Percentiles rank a stretch among this genome's conserved stretches.
These are phyloP conservation scores for Helianthus tuberosus DNA, from an alignment of 129 eudicot species.

Conservation along the genomic window DNA sequence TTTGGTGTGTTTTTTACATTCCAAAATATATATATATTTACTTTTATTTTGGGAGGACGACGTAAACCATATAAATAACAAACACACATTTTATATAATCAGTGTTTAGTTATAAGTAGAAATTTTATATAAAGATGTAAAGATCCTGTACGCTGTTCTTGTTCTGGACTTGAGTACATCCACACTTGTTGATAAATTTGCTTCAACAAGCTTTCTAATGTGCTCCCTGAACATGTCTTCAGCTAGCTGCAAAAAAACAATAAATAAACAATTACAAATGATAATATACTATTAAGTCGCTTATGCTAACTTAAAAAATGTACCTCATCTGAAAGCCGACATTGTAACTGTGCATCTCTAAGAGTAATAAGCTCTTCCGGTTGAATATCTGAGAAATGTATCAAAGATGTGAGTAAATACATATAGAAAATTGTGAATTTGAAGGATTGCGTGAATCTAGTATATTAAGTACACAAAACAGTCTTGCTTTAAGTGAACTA, in stretches of 20 bases:
- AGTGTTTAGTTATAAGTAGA: not conserved
- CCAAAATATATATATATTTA: not conserved
- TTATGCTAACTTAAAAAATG: not conserved
- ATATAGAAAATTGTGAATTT: not conserved
- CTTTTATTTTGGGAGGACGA: not conserved
- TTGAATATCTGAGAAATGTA: constrained; percentile 58
- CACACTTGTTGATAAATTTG: constrained; percentile 63
- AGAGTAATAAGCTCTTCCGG: constrained; percentile 63
- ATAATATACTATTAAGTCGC: constrained; percentile 8
- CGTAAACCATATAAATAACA: not conserved
- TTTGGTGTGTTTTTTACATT: not conserved
- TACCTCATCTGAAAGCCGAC: constrained; percentile 95
- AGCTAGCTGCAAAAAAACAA: constrained; percentile 67
- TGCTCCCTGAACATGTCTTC: constrained; percentile 85
- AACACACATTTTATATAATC: not conserved
- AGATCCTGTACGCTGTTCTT: constrained; percentile 64
- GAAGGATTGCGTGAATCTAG: not conserved
- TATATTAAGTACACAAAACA: constrained; percentile 7
- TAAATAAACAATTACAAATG: constrained; percentile 20
- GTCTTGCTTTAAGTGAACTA: not conserved
- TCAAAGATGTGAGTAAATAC: constrained; percentile 13
- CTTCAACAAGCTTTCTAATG: constrained; percentile 80
- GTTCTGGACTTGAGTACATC: constrained; percentile 66
- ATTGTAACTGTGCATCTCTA: constrained; percentile 78
- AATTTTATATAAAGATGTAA: not conserved